Evolutionary conservation across 2,329 filamentous ascomycete species (phyloP).

Genomic region (Ilyonectria destructans): DNA sequence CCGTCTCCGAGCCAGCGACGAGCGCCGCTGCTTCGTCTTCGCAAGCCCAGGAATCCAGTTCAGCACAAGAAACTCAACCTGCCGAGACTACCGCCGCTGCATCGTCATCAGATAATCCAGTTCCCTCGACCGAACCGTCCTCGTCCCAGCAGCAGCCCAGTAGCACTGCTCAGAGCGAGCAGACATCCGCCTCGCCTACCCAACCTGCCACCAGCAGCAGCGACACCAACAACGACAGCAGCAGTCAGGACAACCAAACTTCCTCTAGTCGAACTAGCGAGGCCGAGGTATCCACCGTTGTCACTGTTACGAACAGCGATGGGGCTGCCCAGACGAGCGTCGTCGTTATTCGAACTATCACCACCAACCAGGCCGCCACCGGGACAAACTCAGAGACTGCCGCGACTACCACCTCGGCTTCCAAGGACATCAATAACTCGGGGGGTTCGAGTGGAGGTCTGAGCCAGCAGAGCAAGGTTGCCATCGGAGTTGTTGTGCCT

Average conservation of each 20-base stretch:
- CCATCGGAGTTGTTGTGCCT: slow-evolving; percentile 93
- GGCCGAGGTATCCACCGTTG: slow-evolving; percentile 41
- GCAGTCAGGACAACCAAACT: slow-evolving; percentile 21
- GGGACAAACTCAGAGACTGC: slow-evolving; percentile 37
- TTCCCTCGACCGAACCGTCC: slow-evolving; percentile 16
- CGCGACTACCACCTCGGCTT: slow-evolving; percentile 47
- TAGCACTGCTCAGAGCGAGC: neutral
- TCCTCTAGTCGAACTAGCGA: slow-evolving; percentile 26
- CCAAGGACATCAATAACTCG: slow-evolving; percentile 50
- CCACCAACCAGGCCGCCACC: slow-evolving; percentile 35
- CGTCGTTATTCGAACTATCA: slow-evolving; percentile 49
- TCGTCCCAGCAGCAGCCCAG: slow-evolving; percentile 2
- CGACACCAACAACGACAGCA: slow-evolving; percentile 28
- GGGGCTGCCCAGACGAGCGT: slow-evolving; percentile 42
- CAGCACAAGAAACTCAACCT: slow-evolving; percentile 17
- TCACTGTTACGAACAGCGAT: slow-evolving; percentile 47
- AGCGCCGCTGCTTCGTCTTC: neutral
- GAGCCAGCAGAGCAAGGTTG: slow-evolving; percentile 80
- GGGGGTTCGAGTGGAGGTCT: slow-evolving; percentile 63
- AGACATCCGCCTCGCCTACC: slow-evolving; percentile 4
- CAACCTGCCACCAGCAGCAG: slow-evolving; percentile 29
- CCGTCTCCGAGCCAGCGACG: slow-evolving; percentile 11
- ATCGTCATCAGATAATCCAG: slow-evolving; percentile 15
- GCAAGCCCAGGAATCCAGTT: neutral
- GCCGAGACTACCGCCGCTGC: slow-evolving; percentile 26